Conservation (phyloP, 768 basidiomycete species). For the Phanerochaete sordida region DNA sequence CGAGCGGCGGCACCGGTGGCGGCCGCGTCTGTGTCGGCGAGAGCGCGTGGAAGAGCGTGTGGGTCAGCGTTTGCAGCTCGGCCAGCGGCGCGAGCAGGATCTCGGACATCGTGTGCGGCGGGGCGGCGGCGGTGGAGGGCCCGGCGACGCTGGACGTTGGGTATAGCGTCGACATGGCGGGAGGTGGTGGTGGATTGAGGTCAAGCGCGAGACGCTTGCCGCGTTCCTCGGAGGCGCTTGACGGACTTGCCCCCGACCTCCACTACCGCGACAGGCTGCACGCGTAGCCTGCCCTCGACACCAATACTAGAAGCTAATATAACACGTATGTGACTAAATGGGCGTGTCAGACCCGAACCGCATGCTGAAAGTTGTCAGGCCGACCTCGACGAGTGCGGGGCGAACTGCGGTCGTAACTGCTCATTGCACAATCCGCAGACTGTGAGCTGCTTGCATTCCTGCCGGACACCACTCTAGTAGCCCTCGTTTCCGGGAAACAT, state of each 20-base stretch:
- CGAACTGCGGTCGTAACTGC: no score
- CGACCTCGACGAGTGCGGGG: no score
- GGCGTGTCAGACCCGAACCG: neutral
- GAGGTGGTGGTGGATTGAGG: neutral
- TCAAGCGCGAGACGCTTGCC: neutral
- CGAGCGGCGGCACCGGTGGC: slow-evolving; percentile 53
- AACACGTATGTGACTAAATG: neutral
- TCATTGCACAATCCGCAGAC: no score
- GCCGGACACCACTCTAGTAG: neutral
- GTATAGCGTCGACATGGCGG: neutral
- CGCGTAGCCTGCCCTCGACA: neutral
- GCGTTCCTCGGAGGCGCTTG: neutral
- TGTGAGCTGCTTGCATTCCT: no score
- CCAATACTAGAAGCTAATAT: neutral
- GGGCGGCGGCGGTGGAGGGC: neutral
- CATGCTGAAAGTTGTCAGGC: no score
- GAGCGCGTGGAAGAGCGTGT: slow-evolving; percentile 67
- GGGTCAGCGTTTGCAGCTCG: slow-evolving; percentile 59
- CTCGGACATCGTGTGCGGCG: slow-evolving; percentile 50
- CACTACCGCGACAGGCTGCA: neutral
- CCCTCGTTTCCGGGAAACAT: neutral
- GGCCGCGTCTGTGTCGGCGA: slow-evolving; percentile 64
- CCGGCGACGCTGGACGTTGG: neutral
- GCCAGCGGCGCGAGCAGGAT: slow-evolving; percentile 60
- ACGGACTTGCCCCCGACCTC: neutral